Conservation (phyloP, 495 filamentous ascomycete genomes). For the Neurospora sp. region DNA sequence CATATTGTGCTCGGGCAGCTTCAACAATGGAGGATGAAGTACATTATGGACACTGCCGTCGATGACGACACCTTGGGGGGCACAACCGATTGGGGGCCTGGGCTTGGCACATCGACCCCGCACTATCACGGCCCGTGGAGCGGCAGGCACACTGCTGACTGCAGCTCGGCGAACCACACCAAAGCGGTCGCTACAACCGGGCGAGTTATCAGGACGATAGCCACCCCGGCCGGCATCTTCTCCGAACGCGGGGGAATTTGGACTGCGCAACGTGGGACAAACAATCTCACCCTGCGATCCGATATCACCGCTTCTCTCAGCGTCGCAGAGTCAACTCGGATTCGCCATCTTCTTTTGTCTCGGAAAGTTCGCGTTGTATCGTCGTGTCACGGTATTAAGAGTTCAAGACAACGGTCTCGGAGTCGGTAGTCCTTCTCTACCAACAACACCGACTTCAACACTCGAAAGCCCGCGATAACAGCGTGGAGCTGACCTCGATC, state of each 20-base stretch:
- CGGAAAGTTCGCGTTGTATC: neutral
- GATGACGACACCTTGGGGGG: neutral
- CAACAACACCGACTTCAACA: neutral
- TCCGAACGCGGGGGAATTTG: neutral
- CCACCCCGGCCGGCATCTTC: neutral
- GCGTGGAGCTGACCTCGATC: neutral
- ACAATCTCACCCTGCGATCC: neutral
- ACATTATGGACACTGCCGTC: neutral
- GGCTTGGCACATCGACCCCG: neutral
- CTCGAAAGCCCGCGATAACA: neutral
- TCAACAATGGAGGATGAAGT: neutral
- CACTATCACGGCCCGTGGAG: neutral
- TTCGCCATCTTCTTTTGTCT: neutral
- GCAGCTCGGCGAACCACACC: neutral
- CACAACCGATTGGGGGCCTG: neutral
- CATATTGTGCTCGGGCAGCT: neutral
- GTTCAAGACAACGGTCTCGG: neutral
- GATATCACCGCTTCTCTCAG: neutral
- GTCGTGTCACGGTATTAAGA: neutral
- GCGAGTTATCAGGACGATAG: neutral
- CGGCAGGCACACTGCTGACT: neutral
- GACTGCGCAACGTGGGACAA: neutral
- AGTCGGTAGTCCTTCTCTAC: neutral
- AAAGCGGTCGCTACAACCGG: neutral
- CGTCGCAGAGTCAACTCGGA: neutral